Evolutionary conservation across 495 filamentous ascomycete genomes (phyloP).

Genomic region (Clohesyomyces aquaticus): DNA sequence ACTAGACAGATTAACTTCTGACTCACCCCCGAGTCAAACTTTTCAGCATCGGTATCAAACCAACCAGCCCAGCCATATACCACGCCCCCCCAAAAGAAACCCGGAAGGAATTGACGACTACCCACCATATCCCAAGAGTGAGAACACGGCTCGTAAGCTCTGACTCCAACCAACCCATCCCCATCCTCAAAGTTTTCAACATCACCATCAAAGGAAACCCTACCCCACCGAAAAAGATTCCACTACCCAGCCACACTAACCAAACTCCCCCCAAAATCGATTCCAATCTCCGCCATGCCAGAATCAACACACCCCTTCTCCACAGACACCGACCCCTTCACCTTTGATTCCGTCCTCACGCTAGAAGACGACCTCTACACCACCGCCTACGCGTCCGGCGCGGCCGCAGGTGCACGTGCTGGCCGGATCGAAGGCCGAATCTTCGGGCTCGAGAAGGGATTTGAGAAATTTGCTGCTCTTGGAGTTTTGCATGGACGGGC

Average conservation of each 20-base stretch:
- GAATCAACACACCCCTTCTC: too few relatives aligned
- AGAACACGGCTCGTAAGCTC: neutral
- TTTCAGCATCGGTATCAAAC: too few relatives aligned
- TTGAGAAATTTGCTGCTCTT: slow-evolving; percentile 82
- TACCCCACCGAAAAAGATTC: slow-evolving; percentile 13
- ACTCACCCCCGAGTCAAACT: too few relatives aligned
- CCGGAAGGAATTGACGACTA: too few relatives aligned
- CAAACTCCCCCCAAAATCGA: neutral
- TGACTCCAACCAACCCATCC: neutral
- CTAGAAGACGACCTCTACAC: slow-evolving; percentile 85
- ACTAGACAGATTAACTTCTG: too few relatives aligned
- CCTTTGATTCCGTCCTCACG: slow-evolving; percentile 72
- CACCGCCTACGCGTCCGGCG: slow-evolving; percentile 77
- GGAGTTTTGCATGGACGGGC: slow-evolving; percentile 82
- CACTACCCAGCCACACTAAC: slow-evolving; percentile 11
- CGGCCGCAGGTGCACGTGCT: slow-evolving; percentile 74
- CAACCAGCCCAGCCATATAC: too few relatives aligned
- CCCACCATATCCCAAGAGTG: neutral
- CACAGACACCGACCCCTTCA: neutral
- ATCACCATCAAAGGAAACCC: neutral
- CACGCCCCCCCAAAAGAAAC: too few relatives aligned
- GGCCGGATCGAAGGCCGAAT: slow-evolving; percentile 85
- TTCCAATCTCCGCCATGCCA: too few relatives aligned
- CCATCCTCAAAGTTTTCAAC: neutral
- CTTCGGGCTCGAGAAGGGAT: slow-evolving; percentile 90